Base-by-base conservation (phyloP, 1,284 basidiomycete genomes). In the Trametes polyzona region DNA sequence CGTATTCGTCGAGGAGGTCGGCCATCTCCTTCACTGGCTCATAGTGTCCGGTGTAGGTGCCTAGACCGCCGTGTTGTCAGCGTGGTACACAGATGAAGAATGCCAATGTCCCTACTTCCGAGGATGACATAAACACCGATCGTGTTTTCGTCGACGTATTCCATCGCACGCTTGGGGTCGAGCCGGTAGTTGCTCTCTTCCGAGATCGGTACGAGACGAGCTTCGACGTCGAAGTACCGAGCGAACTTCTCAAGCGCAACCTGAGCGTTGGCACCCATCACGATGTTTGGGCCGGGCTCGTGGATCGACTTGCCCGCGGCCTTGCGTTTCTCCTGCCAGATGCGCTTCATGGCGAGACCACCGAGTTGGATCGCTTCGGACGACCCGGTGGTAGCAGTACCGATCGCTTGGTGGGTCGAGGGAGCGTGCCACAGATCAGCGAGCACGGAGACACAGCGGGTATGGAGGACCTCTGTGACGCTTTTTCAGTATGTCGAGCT, bases 341-440 rank as follows among this genome's bases (percentile, higher is more conserved):
- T 82, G 68, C 90, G 91, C 78, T 98, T 98, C 86, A 98, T 92
- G 16, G 96, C 93, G 19, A 98, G 83, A 41, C 95, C 95, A 16
- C 93, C 95, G 7, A 97, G 88, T 74, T 95, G 93, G 67, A 96
- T 93, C 2, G 93, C 95, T 74, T 97, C 95, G 2, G 88, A 95
- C 0, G 92, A 95, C 7, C 96, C 96, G 1, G 95, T 96, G 2
- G 95, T 97, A 0, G 96, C 95, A 0, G 95, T 96, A 7, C 94
- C 94, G 53, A 95, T 85, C 0, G 93, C 91, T 52, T 88, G 76
- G 57, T 85, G 80, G 7, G 81, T 74, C 32, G 84, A 83, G 10
- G 91, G 91, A 0, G 92, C 94, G 69, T 98, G 85, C 96, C 96
- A 98, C 46, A 98, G 77, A 68, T 93, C 84, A n/a, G 94, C 92